These are phyloP conservation scores for Escallonia rubra DNA, from an alignment of 129 eudicot species.

Conservation along the genomic window DNA sequence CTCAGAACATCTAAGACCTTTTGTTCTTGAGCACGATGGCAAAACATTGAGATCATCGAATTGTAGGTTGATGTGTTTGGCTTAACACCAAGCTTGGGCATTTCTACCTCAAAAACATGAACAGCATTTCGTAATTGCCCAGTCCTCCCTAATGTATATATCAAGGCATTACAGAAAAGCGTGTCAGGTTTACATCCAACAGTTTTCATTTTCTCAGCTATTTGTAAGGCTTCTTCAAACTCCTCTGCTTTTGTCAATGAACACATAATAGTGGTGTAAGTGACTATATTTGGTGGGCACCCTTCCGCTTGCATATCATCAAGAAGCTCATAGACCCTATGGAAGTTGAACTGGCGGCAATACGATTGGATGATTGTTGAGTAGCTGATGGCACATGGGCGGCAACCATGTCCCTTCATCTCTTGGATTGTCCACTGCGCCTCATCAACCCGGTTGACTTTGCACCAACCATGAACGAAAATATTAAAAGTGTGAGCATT, in stretches of 20 bases:
- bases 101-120: conserved; percentile 54
- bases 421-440: conserved; percentile 94
- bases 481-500: conserved; percentile 69
- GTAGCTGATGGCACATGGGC: conserved; percentile 78
- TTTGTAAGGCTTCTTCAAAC: conserved; percentile 54
- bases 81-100: conserved; percentile 33
- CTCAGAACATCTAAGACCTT: conserved; percentile 43
- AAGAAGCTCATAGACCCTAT: conserved; percentile 55
- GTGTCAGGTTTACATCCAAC: conserved; percentile 79
- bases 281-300: conserved; percentile 67
- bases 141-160: conserved; percentile 62
- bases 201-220: conserved; percentile 47
- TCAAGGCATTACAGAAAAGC: conserved; percentile 61
- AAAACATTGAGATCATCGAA: conserved; percentile 73
- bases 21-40: conserved; percentile 52
- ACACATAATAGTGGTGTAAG: conserved; percentile 73
- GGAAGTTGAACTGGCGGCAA: conserved; percentile 43
- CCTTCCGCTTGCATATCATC: conserved; percentile 68
- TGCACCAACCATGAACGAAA: conserved; percentile 93
- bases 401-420: conserved; percentile 74
- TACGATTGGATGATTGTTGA: conserved; percentile 70
- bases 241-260: conserved; percentile 48
- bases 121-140: conserved; percentile 46
- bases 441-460: conserved; percentile 74
- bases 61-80: conserved; percentile 75